These are phyloP conservation scores for Pichia sp. DNA, from an alignment of 1,139 yeast genomes.

Conservation along the genomic window DNA sequence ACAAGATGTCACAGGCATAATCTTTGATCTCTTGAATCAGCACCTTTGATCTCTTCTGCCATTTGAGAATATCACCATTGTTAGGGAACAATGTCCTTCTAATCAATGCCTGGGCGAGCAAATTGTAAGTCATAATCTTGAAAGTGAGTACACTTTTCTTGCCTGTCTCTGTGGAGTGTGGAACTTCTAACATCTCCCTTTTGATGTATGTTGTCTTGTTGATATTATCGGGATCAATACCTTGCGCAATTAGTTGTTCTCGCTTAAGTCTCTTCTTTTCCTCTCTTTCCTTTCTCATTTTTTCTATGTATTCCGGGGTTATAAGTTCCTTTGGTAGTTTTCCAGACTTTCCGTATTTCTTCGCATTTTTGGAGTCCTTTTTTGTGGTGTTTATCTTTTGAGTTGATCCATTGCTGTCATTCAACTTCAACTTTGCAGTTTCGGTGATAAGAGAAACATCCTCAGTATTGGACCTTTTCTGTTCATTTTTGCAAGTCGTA, in stretches of 20 bases:
- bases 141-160: constrained; percentile 10
- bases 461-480: too few relatives aligned
- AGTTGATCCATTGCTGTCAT: neutral
- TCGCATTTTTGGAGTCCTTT: constrained; percentile 3
- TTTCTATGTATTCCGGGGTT: constrained; percentile 67
- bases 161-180: constrained; percentile 14
- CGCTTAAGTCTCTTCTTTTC: constrained; percentile 44
- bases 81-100: constrained; percentile 75
- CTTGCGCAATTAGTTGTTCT: constrained; percentile 37
- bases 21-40: constrained; percentile 54
- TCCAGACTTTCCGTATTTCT: constrained; percentile 21
- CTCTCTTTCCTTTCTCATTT: constrained; percentile 45
- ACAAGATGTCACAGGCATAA: constrained; percentile 65
- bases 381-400: neutral
- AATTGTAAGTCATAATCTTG: constrained; percentile 60
- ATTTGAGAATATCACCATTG: constrained; percentile 74
- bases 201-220: constrained; percentile 43
- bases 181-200: constrained; percentile 44
- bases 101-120: constrained; percentile 77
- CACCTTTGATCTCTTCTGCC: constrained; percentile 66
- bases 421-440: constrained; percentile 1
- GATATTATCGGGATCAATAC: constrained; percentile 36
- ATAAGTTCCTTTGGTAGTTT: constrained; percentile 32
- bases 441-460: constrained; percentile 8
- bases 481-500: too few relatives aligned